A percentile compares a stretch with the other conserved stretches of the same genome.
These are phyloP conservation scores for Cyberlindnera galapagoensis DNA, from an alignment of 805 yeast species.

Conservation along the genomic window DNA sequence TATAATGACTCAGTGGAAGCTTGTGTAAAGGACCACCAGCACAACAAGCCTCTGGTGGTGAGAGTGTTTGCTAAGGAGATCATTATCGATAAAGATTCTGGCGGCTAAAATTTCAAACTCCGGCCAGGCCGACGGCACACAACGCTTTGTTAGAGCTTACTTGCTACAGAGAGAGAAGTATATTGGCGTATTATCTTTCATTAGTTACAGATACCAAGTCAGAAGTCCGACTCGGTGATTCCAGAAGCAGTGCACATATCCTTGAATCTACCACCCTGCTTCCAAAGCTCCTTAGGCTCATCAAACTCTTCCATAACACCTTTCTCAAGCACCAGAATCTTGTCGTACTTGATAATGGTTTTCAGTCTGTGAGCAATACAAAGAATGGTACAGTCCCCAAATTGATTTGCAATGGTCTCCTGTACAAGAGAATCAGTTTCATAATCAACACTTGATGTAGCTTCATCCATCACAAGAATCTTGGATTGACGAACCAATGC, in stretches of 20 bases:
- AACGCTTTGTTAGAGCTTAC: too few species aligned
- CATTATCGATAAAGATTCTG: too few species aligned
- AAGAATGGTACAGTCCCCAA: conserved; percentile 52
- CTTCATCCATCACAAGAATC: conserved; percentile 62
- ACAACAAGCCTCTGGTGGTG: too few species aligned
- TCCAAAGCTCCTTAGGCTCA: conserved; percentile 40
- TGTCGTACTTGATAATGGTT: conserved; percentile 54
- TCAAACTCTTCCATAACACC: conserved; percentile 51
- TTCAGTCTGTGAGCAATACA: conserved; percentile 67
- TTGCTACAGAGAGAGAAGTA: too few species aligned
- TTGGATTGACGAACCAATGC: conserved; percentile 57
- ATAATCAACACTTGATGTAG: conserved; percentile 67
- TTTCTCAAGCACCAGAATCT: conserved; percentile 48
- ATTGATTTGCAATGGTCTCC: conserved; percentile 47
- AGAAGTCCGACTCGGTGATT: conserved; percentile 3
- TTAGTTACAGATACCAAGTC: too few species aligned
- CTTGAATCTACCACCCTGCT: conserved; percentile 35
- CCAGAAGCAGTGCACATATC: conserved; percentile 25
- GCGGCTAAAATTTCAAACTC: too few species aligned
- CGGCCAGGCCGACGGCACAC: too few species aligned
- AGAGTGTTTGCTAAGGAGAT: too few species aligned
- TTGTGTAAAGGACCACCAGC: too few species aligned
- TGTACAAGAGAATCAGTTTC: conserved; percentile 63
- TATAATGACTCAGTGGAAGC: too few species aligned
- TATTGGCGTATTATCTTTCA: too few species aligned